phyloP scores from a whole-genome alignment of 2,329 filamentous ascomycete species.

The Penicillium freii region DNA sequence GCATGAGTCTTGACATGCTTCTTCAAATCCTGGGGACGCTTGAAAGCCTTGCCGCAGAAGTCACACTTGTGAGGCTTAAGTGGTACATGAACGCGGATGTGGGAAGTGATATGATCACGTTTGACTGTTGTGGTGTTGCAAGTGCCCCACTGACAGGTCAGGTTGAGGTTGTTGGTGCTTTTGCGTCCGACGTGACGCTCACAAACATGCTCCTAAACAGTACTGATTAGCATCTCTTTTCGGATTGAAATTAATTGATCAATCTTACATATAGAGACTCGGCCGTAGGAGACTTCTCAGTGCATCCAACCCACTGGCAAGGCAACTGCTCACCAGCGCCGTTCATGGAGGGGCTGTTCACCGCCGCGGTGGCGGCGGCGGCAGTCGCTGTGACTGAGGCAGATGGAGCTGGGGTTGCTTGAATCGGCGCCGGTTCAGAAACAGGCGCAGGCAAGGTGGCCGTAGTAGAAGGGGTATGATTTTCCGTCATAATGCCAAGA shows the following conservation, averaged over 20 bases:
- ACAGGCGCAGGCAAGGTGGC: slow-evolving; percentile 27
- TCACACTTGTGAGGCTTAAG: slow-evolving; percentile 99
- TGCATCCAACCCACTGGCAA: slow-evolving; percentile 64
- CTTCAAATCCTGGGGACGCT: slow-evolving; percentile 97
- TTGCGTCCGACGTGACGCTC: slow-evolving; percentile 98
- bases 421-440: slow-evolving; percentile 25
- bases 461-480: slow-evolving; percentile 31
- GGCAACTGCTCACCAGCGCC: slow-evolving; percentile 42
- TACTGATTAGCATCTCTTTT: neutral
- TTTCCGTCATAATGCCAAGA: slow-evolving; percentile 44
- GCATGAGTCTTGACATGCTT: slow-evolving; percentile 99
- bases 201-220: slow-evolving; percentile 84
- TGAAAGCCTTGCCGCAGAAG: slow-evolving; percentile 98
- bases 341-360: slow-evolving; percentile 32
- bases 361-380: slow-evolving; percentile 40
- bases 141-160: slow-evolving; percentile 95
- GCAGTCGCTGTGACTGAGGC: slow-evolving; percentile 38
- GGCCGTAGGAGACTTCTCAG: slow-evolving; percentile 57
- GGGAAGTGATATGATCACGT: slow-evolving; percentile 97
- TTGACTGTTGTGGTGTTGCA: slow-evolving; percentile 97
- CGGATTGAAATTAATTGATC: neutral
- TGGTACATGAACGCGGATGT: slow-evolving; percentile 98
- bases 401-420: slow-evolving; percentile 25
- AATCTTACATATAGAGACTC: slow-evolving; percentile 61
- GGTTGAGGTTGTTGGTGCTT: slow-evolving; percentile 96